A percentile compares a stretch with the other conserved stretches of the same genome.
These are phyloP conservation scores for Tricholoma sp. DNA, from an alignment of 768 basidiomycete species.

Conservation along the genomic window DNA sequence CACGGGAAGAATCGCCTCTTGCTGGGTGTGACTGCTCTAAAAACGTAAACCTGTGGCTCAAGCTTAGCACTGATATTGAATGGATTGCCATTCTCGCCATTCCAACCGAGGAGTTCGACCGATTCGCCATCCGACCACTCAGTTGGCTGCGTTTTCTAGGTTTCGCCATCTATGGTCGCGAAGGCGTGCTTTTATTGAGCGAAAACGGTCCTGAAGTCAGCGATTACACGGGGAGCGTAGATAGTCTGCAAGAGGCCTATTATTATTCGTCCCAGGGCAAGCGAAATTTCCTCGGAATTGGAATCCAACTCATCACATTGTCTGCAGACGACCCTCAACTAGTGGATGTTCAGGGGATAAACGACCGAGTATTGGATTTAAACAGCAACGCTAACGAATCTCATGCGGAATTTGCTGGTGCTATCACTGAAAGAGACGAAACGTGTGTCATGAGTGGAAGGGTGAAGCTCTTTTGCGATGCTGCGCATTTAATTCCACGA, in stretches of 20 bases:
- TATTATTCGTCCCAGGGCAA: conserved; percentile 11
- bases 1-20: not conserved
- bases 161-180: conserved; percentile 12
- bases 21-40: not conserved
- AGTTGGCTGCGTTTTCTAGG: conserved; percentile 15
- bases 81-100: conserved; percentile 7
- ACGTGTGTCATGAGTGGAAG: conserved; percentile 6
- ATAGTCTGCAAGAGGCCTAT: conserved; percentile 3
- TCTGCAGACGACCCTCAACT: conserved; percentile 9
- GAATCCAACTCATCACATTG: conserved; percentile 1
- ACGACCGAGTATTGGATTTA: not conserved
- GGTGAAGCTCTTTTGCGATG: conserved; percentile 2
- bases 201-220: conserved; percentile 11
- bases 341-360: conserved; percentile 8
- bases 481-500: conserved; percentile 11
- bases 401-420: conserved; percentile 5
- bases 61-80: not conserved
- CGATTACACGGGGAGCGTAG: conserved; percentile 8
- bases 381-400: not conserved
- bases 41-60: not conserved
- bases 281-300: not conserved
- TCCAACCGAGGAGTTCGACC: conserved; percentile 7
- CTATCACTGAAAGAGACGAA: conserved; percentile 6
- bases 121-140: conserved; percentile 11
- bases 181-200: conserved; percentile 5